Evolutionary conservation across 306 rosid species (phyloP), one percentile per base, ranked within the genome.

Genomic region (Parietaria judaica): DNA sequence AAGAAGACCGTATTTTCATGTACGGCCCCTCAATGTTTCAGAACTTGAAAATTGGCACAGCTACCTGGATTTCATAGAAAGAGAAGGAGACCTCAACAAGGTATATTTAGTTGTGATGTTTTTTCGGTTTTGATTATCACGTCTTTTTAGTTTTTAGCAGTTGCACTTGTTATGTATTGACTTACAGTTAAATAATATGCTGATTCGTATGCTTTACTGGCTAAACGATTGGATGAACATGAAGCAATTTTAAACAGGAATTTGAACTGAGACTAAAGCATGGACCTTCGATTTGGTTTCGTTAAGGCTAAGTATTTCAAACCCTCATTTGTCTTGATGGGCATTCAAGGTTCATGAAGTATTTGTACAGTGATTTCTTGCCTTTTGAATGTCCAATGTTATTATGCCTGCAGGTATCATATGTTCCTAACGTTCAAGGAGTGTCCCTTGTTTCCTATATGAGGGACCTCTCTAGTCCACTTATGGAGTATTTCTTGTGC

Each of bases 261-360:
- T 77, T 79, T 94, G 97, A 88, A 83, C 97, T 89, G 99, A 94
- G 99, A 86, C 95, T 86, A 94, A 88, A 88, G 95, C 95, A 82
- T 85, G 95, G 94, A 71, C 94, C 96, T 84, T 82, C 95, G 75
- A 86, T 82, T 84, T 88, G 96, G 89, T 94, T 86, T 82, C 95
- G 78, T 75, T 84, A 83, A 94, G 99, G 99, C 88, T 94, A 94
- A 89, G 97, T 89, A 89, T 85, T 94, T 83, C 99, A 79, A 89
- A 80, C 99, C 82, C 90, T 86, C 72, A 81, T 88, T 84, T 78
- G 88, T 76, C 84, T 84, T 80, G 79, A 82, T 84, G 90, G 89
- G 76, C 77, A 75, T 89, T 83, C 81, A 76, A 76, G 99, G 99
- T 94, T 94, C 86, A 58, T 86, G 94, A 72, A 74, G 87, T 78